Evolutionary conservation across 176 grass and related monocot species (phyloP).

Genomic region (Dendrocalamus sinicus): DNA sequence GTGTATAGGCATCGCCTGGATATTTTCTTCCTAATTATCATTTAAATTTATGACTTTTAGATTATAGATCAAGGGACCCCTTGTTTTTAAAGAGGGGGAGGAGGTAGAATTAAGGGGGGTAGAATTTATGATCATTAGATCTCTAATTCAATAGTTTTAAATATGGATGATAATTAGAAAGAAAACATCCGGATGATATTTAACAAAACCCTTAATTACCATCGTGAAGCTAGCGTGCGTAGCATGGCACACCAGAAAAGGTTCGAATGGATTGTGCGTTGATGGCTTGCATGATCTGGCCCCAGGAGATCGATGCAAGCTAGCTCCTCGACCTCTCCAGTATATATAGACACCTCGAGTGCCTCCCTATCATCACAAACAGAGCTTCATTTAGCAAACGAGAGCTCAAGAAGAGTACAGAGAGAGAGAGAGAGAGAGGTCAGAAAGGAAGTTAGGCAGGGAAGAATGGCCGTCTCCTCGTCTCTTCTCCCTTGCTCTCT

Average conservation of each 20-base stretch:
- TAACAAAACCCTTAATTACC: too few relatives aligned
- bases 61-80: too few relatives aligned
- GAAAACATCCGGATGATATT: too few relatives aligned
- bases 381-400: neutral
- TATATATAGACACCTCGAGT: conserved; percentile 33
- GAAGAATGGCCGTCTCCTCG: conserved; percentile 24
- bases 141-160: too few relatives aligned
- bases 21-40: too few relatives aligned
- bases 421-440: neutral
- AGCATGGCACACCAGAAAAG: conserved; percentile 25
- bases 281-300: neutral
- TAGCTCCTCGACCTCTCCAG: neutral
- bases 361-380: conserved; percentile 13
- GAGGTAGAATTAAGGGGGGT: too few relatives aligned
- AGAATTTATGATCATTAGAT: too few relatives aligned
- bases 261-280: neutral
- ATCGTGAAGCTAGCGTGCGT: neutral
- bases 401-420: neutral
- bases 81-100: too few relatives aligned
- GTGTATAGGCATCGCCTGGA: too few relatives aligned
- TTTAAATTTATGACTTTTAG: too few relatives aligned
- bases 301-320: neutral
- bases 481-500: conserved; percentile 11
- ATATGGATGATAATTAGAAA: too few relatives aligned
- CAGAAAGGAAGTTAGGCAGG: neutral